Percentiles rank a stretch among this genome's conserved stretches.
These are phyloP conservation scores for Cryptococcus sp. DNA, from an alignment of 1,284 basidiomycete genomes.

Conservation along the genomic window DNA sequence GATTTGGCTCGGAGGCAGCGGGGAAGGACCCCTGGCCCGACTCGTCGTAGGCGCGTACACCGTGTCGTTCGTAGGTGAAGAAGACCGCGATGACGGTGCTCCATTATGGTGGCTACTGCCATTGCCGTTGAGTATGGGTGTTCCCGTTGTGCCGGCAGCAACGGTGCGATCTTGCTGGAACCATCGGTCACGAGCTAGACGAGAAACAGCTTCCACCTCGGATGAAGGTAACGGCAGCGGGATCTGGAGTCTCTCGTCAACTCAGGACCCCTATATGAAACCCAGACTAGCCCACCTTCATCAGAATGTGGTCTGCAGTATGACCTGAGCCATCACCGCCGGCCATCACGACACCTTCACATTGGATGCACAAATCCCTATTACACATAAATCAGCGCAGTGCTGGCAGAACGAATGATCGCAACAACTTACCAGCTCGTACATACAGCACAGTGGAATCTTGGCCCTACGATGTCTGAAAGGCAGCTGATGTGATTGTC, in stretches of 20 bases:
- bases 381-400: conserved; percentile 1
- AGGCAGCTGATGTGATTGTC: conserved; percentile 65
- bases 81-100: conserved; percentile 28
- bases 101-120: neutral
- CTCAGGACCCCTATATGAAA: too few species aligned
- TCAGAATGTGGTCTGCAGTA: conserved; percentile 70
- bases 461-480: conserved; percentile 81
- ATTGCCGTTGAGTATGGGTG: neutral
- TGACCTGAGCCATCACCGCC: conserved; percentile 36
- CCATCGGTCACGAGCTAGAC: conserved; percentile 73
- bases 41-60: conserved; percentile 38
- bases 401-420: neutral
- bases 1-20: conserved; percentile 3
- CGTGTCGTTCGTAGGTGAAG: conserved; percentile 49
- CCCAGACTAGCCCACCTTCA: conserved; percentile 64
- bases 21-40: conserved; percentile 6
- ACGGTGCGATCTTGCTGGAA: conserved; percentile 68
- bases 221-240: conserved; percentile 73
- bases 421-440: conserved; percentile 44
- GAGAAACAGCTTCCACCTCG: conserved; percentile 72
- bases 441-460: conserved; percentile 89
- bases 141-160: conserved; percentile 25
- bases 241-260: conserved; percentile 59
- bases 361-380: conserved; percentile 72
- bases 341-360: conserved; percentile 70